Base-by-base conservation (phyloP, 768 basidiomycete genomes). In the Leccinum incarnatum region DNA sequence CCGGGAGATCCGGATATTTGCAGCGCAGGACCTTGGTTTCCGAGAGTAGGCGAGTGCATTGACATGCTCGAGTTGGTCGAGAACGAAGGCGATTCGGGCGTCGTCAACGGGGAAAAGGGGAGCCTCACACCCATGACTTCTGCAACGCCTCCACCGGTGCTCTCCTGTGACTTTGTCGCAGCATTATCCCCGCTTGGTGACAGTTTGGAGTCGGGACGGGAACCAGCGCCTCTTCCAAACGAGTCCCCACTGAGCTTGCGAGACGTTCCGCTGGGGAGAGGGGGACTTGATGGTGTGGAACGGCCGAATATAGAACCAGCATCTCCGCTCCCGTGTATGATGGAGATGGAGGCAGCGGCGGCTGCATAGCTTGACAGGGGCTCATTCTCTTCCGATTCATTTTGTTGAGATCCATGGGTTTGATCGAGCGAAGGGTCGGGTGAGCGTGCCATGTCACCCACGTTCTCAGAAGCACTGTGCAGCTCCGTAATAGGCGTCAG, bases 401-500 rank as follows among this genome's bases (percentile, higher is more conserved):
- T 61, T 36, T 58, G 62, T 19, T 48, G 61, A 40, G 55, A 56
- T 37, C 37, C 63, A 7, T 53, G 53, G 15, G 61, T 36, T 34
- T 72, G 69, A 29, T 69, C 67, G 7, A 61, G 30, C 40, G 69
- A 64, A 45, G 49, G 62, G 14, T 60, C 69, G 0, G 27, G 58
- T n/a, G 58, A 12, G 15, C 40, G 66, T 19, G 56, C 21, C 23
- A 66, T 55, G 54, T 71, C 73, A 17, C 54, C 46, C 48, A 37
- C 5, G 4, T 75, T 76, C 37, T 76, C 72, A 2, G 57, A 66
- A 7, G 69, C 64, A 46, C 64, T 67, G 63, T 74, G 77, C 15
- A 72, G 65, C 67, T 92, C 90, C 2, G 84, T 85, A 59, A 91
- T 91, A 8, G 89, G 88, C 2, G 89, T 83, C 57, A 90, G 70